Conservation (phyloP, 768 basidiomycete species). For the Termitomyces heimii region DNA sequence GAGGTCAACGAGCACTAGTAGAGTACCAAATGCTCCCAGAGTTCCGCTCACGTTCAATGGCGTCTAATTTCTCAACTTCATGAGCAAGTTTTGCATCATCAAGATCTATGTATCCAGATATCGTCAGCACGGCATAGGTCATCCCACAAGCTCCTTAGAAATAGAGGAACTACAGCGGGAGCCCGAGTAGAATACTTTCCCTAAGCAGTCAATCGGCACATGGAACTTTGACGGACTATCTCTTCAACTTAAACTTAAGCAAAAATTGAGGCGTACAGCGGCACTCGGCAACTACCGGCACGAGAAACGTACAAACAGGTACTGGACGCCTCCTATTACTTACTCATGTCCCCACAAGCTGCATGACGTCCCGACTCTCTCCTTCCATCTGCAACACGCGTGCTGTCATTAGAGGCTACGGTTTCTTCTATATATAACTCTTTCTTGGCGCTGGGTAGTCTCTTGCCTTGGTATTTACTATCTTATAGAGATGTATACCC, state of each 20-base stretch:
- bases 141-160: no score
- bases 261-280: no score
- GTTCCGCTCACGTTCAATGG: background rate
- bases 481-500: background rate
- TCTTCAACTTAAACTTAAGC: no score
- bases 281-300: no score
- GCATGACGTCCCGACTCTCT: background rate
- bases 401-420: background rate
- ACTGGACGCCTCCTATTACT: background rate
- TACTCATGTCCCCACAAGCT: background rate
- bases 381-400: background rate
- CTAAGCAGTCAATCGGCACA: background rate
- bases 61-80: background rate
- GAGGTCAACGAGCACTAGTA: background rate
- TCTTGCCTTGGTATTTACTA: background rate
- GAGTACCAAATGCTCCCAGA: background rate
- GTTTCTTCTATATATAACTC: background rate
- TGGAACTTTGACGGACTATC: background rate
- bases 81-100: background rate
- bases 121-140: background rate
- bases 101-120: background rate
- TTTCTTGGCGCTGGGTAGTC: background rate
- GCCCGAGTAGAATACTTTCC: background rate
- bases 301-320: no score
- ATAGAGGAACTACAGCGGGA: background rate